Evolutionary conservation across 2,329 filamentous ascomycete species (phyloP), one percentile per base, ranked within the genome.

Genomic region (Aspergillus sp.): DNA sequence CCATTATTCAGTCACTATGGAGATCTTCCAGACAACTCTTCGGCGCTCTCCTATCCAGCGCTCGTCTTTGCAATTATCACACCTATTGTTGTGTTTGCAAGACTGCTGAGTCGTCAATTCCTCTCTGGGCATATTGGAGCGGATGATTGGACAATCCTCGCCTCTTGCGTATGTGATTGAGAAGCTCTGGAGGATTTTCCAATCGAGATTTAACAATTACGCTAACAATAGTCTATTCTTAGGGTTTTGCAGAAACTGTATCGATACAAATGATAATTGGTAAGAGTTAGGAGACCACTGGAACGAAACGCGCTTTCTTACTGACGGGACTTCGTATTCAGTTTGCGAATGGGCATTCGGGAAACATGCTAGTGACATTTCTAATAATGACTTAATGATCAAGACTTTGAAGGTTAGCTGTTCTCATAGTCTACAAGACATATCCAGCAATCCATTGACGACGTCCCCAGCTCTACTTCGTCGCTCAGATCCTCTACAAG

Each of bases 401-500:
- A 44, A 33, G 32, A 46, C 51, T 28, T 34, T 57, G 13, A 49
- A 52, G 51, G 52, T 51, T 27, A 30, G 13, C n/a, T 4, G 4
- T 2, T 4, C 19, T 19, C 19, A 19, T 19, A 19, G 19, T 19
- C 19, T 19, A 19, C 19, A 19, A 19, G 19, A 19, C 19, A 19
- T 19, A 19, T 4, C 19, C 19, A 19, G 19, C 19, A 19, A 19
- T 19, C 19, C 19, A 19, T 19, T 19, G 19, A 11, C 8, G 13
- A 12, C 8, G 10, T 6, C 30, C 6, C 8, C 35, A 52, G 52
- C 35, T 54, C 12, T 54, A 51, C 31, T 57, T 53, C 41, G 34
- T 57, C 10, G 52, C 54, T 19, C 53, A 59, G 35, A 47, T 57
- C n/a, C 42, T 59, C 19, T 58, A 58, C 43, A 57, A 57, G 29